These are phyloP conservation scores for Gryganskiella cystojenkinii DNA, from an alignment of 192 early-diverging fungal species.

Conservation along the genomic window DNA sequence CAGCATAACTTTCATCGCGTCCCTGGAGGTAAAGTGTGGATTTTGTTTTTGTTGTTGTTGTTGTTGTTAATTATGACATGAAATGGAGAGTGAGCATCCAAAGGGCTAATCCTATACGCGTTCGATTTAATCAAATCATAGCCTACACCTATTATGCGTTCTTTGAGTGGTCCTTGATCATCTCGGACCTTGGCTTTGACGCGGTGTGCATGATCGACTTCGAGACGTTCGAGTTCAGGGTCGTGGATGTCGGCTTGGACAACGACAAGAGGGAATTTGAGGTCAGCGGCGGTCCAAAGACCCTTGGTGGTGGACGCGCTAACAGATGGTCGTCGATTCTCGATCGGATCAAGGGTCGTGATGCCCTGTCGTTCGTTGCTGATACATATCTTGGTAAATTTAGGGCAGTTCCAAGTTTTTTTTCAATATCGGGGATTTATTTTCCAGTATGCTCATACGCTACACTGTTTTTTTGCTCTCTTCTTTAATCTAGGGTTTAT, in stretches of 20 bases:
- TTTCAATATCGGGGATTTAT: no score
- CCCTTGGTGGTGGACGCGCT: conserved; percentile 5
- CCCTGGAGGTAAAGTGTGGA: conserved; percentile 57
- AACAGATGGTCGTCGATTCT: background rate
- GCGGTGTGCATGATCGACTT: conserved; percentile 76
- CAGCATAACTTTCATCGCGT: conserved; percentile 76
- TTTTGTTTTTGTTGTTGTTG: no score
- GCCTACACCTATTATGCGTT: conserved; percentile 81
- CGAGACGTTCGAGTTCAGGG: conserved; percentile 53
- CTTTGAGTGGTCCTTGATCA: conserved; percentile 82
- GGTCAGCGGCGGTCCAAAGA: background rate
- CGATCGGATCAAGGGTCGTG: background rate
- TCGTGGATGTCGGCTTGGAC: conserved; percentile 45
- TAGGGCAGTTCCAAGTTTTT: no score
- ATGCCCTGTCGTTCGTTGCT: conserved; percentile 54
- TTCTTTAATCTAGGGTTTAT: conserved; percentile 61
- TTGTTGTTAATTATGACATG: no score
- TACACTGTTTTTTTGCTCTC: background rate
- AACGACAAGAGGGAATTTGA: background rate
- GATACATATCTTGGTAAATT: conserved; percentile 70
- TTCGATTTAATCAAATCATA: no score
- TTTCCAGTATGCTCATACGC: background rate
- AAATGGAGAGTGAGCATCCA: no score
- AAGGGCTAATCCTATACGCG: no score
- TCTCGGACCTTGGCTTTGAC: conserved; percentile 76